A percentile compares a stretch with the other conserved stretches of the same genome.
These are phyloP conservation scores for Striga asiatica DNA, from an alignment of 257 asterid species.

Conservation along the genomic window DNA sequence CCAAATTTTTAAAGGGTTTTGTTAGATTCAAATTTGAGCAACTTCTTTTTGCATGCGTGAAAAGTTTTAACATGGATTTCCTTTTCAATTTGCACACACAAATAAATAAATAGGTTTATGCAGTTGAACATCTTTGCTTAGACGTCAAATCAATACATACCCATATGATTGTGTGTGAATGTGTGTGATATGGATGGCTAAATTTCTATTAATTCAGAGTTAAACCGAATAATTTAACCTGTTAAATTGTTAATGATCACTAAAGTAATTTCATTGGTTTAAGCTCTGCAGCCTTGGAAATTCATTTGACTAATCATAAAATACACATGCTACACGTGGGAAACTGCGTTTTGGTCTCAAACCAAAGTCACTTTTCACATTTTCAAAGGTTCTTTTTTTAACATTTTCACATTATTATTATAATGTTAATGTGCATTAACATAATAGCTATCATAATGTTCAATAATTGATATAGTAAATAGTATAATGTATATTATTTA, in stretches of 20 bases:
- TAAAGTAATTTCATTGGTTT: slow-evolving; percentile 55
- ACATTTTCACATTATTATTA: too few relatives aligned
- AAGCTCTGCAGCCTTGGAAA: slow-evolving; percentile 27
- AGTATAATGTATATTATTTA: too few relatives aligned
- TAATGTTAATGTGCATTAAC: background rate
- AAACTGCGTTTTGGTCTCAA: slow-evolving; percentile 37
- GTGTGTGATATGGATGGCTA: too few relatives aligned
- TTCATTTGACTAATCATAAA: slow-evolving; percentile 43
- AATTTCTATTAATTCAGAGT: too few relatives aligned
- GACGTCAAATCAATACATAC: slow-evolving; percentile 22
- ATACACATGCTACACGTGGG: slow-evolving; percentile 86
- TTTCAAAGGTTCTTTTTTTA: slow-evolving; percentile 28
- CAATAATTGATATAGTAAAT: background rate
- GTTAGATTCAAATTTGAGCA: too few relatives aligned
- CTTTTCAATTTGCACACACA: too few relatives aligned
- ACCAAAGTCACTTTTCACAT: slow-evolving; percentile 26
- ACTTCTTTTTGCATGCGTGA: too few relatives aligned
- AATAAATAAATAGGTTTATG: too few relatives aligned
- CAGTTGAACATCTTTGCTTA: too few relatives aligned
- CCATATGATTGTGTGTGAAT: slow-evolving; percentile 31
- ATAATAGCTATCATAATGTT: slow-evolving; percentile 22
- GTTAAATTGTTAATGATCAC: background rate
- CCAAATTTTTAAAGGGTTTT: too few relatives aligned
- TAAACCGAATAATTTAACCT: slow-evolving; percentile 19
- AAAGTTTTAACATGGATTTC: too few relatives aligned